Evolutionary conservation across 140 eudicot genomes (phyloP), one percentile per base, ranked within the genome.

Genomic region (Oenanthe javanica): DNA sequence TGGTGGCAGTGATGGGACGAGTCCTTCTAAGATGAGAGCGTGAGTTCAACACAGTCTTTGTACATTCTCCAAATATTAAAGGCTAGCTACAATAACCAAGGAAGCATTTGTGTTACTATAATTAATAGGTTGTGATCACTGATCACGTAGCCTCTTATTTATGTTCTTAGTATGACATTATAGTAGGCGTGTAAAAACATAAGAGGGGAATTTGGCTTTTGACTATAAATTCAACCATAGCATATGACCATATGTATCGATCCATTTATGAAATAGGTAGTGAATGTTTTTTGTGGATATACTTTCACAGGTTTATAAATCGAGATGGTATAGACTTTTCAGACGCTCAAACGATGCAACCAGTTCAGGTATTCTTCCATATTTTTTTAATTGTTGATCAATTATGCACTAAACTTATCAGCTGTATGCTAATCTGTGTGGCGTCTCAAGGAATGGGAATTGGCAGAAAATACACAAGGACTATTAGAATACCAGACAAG

Each of bases 11-110:
- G 97, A 92, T 84, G 99, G 97, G 81, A 92, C 97, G 57, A 95
- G 99, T 85, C 99, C 99, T 87, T 86, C 91, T 78, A 95, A 88
- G 86, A 95, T 95, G 99, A 89, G 99, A 88, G 99, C 91, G 97
- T 94, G 84, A 94, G 98, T 87, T 79, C 55, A 83, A 51, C 45
- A 48, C 18, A n/a, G 4, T 50, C 31, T 13, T 74, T 47, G 23
- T 47, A 47, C 59, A n/a, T 48, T 11, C 15, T 10, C 21, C 31
- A 43, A 16, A 21, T 45, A 21, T 21, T 21, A 2, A 5, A 19
- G 21, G 55, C 77, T 19, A 72, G 78, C 43, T 74, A 47, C 51
- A 31, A 46, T 23, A 42, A 47, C 78, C 14, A 1, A n/a, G 42
- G 4, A 31, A 77, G 19, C 79, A 52, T 12, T 51, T 52, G 46